Conservation (phyloP, 2,329 filamentous ascomycete genomes). For the Penicillium sp. region DNA sequence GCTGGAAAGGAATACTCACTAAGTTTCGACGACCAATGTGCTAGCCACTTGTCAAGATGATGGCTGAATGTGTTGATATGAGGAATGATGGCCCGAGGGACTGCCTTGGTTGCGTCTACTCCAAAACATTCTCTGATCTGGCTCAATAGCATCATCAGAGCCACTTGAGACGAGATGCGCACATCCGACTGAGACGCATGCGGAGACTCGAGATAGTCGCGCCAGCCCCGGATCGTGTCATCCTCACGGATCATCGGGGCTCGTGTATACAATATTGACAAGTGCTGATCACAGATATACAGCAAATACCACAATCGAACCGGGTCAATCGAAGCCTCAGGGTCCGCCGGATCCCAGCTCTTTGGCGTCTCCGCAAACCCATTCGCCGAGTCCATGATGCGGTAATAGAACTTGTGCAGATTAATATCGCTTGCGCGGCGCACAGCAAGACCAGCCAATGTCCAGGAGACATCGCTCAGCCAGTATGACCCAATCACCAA, state of each 20-base stretch:
- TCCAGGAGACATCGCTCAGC: slow-evolving; percentile 49
- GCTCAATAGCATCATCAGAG: slow-evolving; percentile 13
- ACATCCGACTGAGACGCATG: slow-evolving; percentile 13
- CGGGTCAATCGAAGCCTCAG: slow-evolving; percentile 25
- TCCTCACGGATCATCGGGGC: slow-evolving; percentile 33
- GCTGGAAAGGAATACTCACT: not conserved
- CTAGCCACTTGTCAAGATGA: slow-evolving; percentile 14
- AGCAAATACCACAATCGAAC: slow-evolving; percentile 33
- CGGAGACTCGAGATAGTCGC: slow-evolving; percentile 14
- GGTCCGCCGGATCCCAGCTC: slow-evolving; percentile 14
- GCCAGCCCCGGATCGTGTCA: slow-evolving; percentile 20
- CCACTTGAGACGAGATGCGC: slow-evolving; percentile 12
- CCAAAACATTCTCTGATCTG: slow-evolving; percentile 15
- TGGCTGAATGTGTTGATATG: slow-evolving; percentile 16
- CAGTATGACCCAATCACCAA: slow-evolving; percentile 51
- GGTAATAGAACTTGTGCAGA: slow-evolving; percentile 22
- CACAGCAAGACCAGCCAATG: slow-evolving; percentile 28
- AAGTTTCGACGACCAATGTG: slow-evolving; percentile 14
- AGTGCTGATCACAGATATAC: slow-evolving; percentile 35
- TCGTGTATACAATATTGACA: slow-evolving; percentile 34
- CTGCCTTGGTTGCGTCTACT: slow-evolving; percentile 12
- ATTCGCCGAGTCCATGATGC: slow-evolving; percentile 36
- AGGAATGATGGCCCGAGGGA: slow-evolving; percentile 12
- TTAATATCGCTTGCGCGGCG: slow-evolving; percentile 28
- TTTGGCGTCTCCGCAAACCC: slow-evolving; percentile 7